Evolutionary conservation across 1,139 yeast genomes (phyloP).

Genomic region (Lodderomyces beijingensis): DNA sequence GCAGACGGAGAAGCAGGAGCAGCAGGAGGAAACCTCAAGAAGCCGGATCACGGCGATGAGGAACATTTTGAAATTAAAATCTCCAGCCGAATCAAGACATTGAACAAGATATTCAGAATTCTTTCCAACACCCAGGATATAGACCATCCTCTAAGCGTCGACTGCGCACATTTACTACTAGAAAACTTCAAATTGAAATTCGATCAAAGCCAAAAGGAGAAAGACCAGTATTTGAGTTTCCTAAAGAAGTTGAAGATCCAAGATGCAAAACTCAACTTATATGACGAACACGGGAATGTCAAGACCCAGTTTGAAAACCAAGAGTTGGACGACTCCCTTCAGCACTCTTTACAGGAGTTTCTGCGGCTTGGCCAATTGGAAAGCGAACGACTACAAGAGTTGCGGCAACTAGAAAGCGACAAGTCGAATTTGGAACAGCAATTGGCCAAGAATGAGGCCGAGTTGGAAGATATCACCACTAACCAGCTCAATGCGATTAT

Average conservation of each 20-base stretch:
- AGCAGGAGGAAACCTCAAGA: slow-evolving; percentile 1
- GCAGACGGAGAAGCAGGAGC: not conserved
- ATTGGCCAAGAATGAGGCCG: slow-evolving; percentile 32
- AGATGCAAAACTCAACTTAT: slow-evolving; percentile 14
- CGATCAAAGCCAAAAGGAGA: slow-evolving; percentile 71
- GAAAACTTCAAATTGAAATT: slow-evolving; percentile 68
- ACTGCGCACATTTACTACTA: slow-evolving; percentile 68
- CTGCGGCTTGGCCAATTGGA: slow-evolving; percentile 30
- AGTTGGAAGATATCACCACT: slow-evolving; percentile 34
- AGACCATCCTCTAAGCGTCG: slow-evolving; percentile 86
- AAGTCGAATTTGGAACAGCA: slow-evolving; percentile 38
- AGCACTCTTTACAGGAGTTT: slow-evolving; percentile 39
- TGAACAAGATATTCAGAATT: slow-evolving; percentile 60
- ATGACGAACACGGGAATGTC: slow-evolving; percentile 10
- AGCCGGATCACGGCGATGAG: slow-evolving; percentile 4
- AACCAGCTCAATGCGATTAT: slow-evolving; percentile 42
- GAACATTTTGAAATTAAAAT: slow-evolving; percentile 15
- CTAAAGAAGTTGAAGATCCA: slow-evolving; percentile 63
- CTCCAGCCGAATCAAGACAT: slow-evolving; percentile 46
- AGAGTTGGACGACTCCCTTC: slow-evolving; percentile 31
- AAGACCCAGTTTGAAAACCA: slow-evolving; percentile 3
- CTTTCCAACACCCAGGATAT: slow-evolving; percentile 61
- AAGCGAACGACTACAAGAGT: slow-evolving; percentile 35
- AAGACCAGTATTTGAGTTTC: slow-evolving; percentile 74
- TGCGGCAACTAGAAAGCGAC: slow-evolving; percentile 41